These are phyloP conservation scores for Metschnikowia santaceciliae DNA, from an alignment of 805 yeast genomes.

Conservation along the genomic window DNA sequence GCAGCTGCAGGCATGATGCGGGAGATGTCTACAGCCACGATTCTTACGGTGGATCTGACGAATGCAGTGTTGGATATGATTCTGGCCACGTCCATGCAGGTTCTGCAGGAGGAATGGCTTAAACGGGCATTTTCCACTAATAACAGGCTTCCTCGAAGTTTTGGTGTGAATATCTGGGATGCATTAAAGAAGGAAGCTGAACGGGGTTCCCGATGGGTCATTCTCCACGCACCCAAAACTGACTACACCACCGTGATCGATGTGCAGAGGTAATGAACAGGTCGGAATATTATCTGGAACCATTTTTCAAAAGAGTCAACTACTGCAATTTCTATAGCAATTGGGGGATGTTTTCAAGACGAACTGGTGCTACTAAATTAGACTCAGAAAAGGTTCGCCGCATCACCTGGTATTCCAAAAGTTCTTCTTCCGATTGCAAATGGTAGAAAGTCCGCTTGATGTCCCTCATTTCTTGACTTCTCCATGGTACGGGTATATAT, in stretches of 20 bases:
- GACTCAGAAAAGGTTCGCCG: slow-evolving; percentile 65
- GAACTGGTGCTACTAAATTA: neutral
- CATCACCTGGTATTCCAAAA: slow-evolving; percentile 69
- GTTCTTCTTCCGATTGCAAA: slow-evolving; percentile 57
- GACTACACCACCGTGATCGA: slow-evolving; percentile 50
- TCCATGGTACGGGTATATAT: slow-evolving; percentile 59
- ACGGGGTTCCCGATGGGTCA: slow-evolving; percentile 70
- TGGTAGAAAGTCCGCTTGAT: slow-evolving; percentile 81
- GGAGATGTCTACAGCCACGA: slow-evolving; percentile 61
- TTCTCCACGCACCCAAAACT: slow-evolving; percentile 74
- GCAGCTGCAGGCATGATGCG: slow-evolving; percentile 54
- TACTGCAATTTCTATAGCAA: no score
- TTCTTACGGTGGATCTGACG: slow-evolving; percentile 71
- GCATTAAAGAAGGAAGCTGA: slow-evolving; percentile 69
- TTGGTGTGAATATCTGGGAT: slow-evolving; percentile 68
- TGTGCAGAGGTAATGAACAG: slow-evolving; percentile 16
- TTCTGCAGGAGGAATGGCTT: slow-evolving; percentile 70
- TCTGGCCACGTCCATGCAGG: slow-evolving; percentile 66
- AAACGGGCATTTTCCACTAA: slow-evolving; percentile 74
- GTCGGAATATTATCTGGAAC: no score
- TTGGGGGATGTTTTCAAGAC: no score
- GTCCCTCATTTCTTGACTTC: slow-evolving; percentile 58
- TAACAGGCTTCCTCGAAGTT: slow-evolving; percentile 79
- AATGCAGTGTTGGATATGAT: slow-evolving; percentile 87
- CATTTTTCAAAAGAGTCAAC: no score